A percentile compares a stretch with the other conserved stretches of the same genome.
phyloP scores from a whole-genome alignment of 768 basidiomycete species.

The Albatrellus ellisii region DNA sequence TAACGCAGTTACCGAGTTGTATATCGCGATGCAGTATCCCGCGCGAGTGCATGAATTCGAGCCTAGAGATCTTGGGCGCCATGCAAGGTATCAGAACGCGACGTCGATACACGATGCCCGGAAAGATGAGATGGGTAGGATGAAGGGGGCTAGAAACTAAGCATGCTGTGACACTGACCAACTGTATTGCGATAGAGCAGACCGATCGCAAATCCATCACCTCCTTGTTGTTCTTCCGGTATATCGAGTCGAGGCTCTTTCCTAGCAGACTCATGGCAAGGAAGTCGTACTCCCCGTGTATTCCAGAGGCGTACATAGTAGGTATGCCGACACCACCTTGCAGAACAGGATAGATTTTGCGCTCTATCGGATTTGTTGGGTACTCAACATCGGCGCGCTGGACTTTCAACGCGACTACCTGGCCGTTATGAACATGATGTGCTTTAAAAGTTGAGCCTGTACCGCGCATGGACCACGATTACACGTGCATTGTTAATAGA shows the following conservation, averaged over 20 bases:
- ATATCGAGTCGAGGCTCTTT: conserved; percentile 50
- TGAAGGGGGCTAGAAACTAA: neutral
- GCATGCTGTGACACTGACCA: conserved; percentile 31
- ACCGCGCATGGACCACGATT: too few species aligned
- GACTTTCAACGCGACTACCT: conserved; percentile 62
- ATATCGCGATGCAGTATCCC: conserved; percentile 71
- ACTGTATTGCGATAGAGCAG: conserved; percentile 64
- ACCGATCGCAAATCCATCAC: conserved; percentile 59
- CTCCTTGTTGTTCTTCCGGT: conserved; percentile 39
- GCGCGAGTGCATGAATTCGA: conserved; percentile 65
- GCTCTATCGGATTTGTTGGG: conserved; percentile 65
- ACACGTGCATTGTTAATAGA: too few species aligned
- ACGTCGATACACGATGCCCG: too few species aligned
- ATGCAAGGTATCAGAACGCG: too few species aligned
- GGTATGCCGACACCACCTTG: conserved; percentile 70
- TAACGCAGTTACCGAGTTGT: conserved; percentile 63
- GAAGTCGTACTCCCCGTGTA: conserved; percentile 21
- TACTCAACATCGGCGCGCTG: conserved; percentile 60
- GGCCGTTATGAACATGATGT: conserved; percentile 36
- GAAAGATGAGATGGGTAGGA: neutral
- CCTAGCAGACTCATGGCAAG: conserved; percentile 72
- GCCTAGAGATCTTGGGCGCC: conserved; percentile 54
- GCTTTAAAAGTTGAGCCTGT: conserved; percentile 64
- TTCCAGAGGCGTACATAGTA: conserved; percentile 42
- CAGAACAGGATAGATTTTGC: conserved; percentile 50